phyloP scores from a whole-genome alignment of 2,329 filamentous ascomycete species.

The Aspergillus oerlinghausenensis region DNA sequence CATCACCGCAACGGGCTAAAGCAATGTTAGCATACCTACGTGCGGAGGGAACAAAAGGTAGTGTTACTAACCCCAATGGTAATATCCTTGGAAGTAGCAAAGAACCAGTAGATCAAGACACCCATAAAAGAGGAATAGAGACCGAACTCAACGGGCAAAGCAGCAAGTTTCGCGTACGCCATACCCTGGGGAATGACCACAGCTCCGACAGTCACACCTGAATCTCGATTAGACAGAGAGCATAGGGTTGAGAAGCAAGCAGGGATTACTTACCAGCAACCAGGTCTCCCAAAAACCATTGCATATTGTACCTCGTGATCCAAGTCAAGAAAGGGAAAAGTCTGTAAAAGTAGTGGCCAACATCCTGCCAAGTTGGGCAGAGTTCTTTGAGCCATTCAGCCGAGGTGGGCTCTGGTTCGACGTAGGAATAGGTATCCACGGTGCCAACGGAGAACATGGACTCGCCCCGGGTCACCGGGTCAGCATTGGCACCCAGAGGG shows the following conservation, averaged over 20 bases:
- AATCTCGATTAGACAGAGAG: constrained; percentile 3
- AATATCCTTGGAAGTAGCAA: constrained; percentile 97
- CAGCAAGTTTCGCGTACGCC: constrained; percentile 84
- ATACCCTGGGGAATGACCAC: constrained; percentile 95
- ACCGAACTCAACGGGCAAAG: constrained; percentile 75
- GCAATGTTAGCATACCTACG: constrained; percentile 3
- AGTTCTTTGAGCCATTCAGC: constrained; percentile 66
- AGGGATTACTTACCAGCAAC: constrained; percentile 65
- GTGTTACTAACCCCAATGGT: constrained; percentile 73
- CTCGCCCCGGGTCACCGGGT: constrained; percentile 69
- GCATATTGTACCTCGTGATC: constrained; percentile 81
- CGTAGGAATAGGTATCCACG: constrained; percentile 73
- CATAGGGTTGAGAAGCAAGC: not conserved
- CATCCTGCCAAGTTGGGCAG: constrained; percentile 54
- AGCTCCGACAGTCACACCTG: constrained; percentile 66
- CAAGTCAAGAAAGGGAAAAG: constrained; percentile 88
- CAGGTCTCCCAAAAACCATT: constrained; percentile 85
- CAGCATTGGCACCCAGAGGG: constrained; percentile 44
- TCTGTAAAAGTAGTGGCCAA: constrained; percentile 59
- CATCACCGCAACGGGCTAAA: constrained; percentile 85
- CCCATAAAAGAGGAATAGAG: constrained; percentile 96
- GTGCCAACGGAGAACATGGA: constrained; percentile 71
- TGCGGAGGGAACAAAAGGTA: not conserved
- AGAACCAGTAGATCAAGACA: constrained; percentile 93
- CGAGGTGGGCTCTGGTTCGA: constrained; percentile 75